Base-by-base conservation (phyloP, 2,329 filamentous ascomycete genomes). In the Sporothrix euskadiensis region DNA sequence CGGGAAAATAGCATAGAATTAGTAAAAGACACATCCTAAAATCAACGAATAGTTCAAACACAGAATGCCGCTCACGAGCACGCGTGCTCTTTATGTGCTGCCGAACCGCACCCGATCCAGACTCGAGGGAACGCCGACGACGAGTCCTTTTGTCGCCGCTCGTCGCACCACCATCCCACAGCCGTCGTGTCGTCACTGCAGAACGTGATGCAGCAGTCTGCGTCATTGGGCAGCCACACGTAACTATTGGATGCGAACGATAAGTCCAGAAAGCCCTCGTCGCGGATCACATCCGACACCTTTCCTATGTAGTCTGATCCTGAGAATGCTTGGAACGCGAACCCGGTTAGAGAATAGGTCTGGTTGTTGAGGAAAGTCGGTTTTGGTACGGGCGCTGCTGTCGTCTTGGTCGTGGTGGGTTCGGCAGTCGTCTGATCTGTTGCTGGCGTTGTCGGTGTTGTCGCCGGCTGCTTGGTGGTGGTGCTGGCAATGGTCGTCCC, bases 241-340 rank as follows among this genome's bases (percentile, higher is more conserved):
- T 79, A 80, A 73, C 78, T 80, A 22, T 44, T 26, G 35, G 54
- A 68, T 4, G 71, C 52, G 32, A 79, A 75, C 4, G 41, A 52
- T 8, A 80, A 56, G 65, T 80, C 75, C 70, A 75, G 68, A 59
- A 77, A 78, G 22, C 78, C 79, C 63, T 80, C 78, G 4, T 78
- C 70, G 12, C 30, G 39, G 54, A 77, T 71, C 41, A 82, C 63
- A 0, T 71, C n/a, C 4, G 80, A 79, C 32, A 61, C 69, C 0
- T 76, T 71, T 19, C 80, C 80, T 1, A 16, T 39, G 73, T 77
- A 81, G 56, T 79, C 75, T 2, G 59, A 1, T 7, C 74, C 73
- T 0, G 78, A 76, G 65, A 78, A 82, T 8, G 74, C 80, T 70
- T 82, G 81, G 77, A 82, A 82, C 4, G 77, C 77, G 30, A 79